Evolutionary conservation across 176 grass and related monocot species (phyloP), one percentile per base, ranked within the genome.

Genomic region (Raddia distichophylla): DNA sequence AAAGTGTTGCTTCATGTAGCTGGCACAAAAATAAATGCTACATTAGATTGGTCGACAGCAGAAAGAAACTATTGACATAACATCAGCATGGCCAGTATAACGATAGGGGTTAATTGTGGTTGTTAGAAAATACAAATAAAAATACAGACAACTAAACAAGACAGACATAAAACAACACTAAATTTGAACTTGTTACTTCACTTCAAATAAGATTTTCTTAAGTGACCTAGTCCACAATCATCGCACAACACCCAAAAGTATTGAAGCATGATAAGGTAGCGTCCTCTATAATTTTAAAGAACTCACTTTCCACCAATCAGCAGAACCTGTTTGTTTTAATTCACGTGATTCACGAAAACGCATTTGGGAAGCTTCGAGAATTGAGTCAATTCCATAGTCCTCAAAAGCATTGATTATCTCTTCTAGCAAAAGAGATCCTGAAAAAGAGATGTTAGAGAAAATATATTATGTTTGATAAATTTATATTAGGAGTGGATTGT

Each of bases 281-380:
- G 73, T 64, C 69, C 27, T 68, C 9, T 64, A 19, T 1, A 58
- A 50, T 60, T 67, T 43, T 51, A 65, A 79, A 73, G 72, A 47
- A 93, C 92, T 94, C 64, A 98, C 95, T 73, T 48, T 95, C 95
- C 95, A 98, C 95, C 95, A 98, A 73, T 95, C 88, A 51, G 75
- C 71, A 90, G 82, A 91, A 90, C 95, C 95, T 1, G 90, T 75
- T 82, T 90, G 62, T 86, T 91, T 98, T 66, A 87, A 70, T 89
- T 94, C 84, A 76, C 82, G 20, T 42, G 95, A 94, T 82, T 98
- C 92, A 76, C 76, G 75, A 87, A 95, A 95, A 69, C 64, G 82
- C 37, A 63, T 80, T 76, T 88, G 78, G 81, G 77, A 87, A 67
- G 92, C 88, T 77, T 94, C 90, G 67, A 98, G 67, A 84, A 98